Base-by-base conservation (phyloP, 139 green algal species). In the Chlorella sp. region DNA sequence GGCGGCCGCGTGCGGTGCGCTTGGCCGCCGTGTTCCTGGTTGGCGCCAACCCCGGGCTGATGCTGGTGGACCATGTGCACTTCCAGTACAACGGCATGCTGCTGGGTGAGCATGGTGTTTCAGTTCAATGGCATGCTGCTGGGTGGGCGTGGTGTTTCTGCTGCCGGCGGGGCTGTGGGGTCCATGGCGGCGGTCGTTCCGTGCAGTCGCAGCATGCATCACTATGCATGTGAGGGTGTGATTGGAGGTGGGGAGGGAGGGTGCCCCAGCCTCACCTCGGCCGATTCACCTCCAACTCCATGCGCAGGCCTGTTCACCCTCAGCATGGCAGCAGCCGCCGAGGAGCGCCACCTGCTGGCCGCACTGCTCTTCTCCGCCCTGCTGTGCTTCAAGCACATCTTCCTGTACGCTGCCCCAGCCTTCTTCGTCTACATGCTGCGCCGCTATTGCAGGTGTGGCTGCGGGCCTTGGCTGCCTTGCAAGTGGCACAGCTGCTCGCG, bases 81-180 rank as follows among this genome's bases (percentile, higher is more conserved):
- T 99, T 99, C 81, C 97, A 99, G 90, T 99, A 99, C 93, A 99
- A 99, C 89, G 95, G 97, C 41, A 62, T 98, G 24, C 89, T 99
- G 69, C 86, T 99, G 40, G 97, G 96, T 93, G 36, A 32, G 81
- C 1, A 24, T 60, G 51, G 13, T 20, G 51, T 60, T 60, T 60
- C 51, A 54, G n/a, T n/a, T n/a, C n/a, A n/a, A n/a, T n/a, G n/a
- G n/a, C n/a, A n/a, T 48, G 34, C 22, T 14, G n/a, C n/a, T 65
- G 30, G 56, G 56, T 65, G 56, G 56, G 56, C 22, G 56, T 65
- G 67, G 30, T 34, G 13, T 34, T 38, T 22, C 11, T 3, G 65
- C 7, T 20, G 32, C 6, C n/a, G n/a, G n/a, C n/a, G n/a, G n/a
- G n/a, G n/a, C n/a, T n/a, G n/a, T n/a, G n/a, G n/a, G n/a, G n/a